Percentiles rank a stretch among this genome's conserved stretches.
Evolutionary conservation across 2,329 filamentous ascomycete genomes (phyloP).

Genomic region (Colletotrichum sidae): DNA sequence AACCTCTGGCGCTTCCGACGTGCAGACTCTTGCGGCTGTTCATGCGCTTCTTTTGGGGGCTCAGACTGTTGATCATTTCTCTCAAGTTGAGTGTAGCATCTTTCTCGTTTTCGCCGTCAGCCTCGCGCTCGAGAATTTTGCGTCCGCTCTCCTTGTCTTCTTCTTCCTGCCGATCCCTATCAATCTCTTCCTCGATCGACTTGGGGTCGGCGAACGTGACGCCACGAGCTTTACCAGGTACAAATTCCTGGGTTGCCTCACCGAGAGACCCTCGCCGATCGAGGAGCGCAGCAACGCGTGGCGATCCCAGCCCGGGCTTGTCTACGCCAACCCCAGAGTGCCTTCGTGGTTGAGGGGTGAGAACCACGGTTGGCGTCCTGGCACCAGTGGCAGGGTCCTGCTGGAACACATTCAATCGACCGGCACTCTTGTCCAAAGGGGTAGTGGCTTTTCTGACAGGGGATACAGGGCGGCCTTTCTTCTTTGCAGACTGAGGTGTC

Average conservation of each 20-base stretch:
- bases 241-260: slow-evolving; percentile 72
- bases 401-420: slow-evolving; percentile 58
- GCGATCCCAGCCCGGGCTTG: slow-evolving; percentile 78
- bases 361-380: slow-evolving; percentile 71
- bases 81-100: slow-evolving; percentile 76
- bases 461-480: slow-evolving; percentile 35
- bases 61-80: slow-evolving; percentile 82
- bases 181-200: slow-evolving; percentile 71
- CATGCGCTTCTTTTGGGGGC: slow-evolving; percentile 77
- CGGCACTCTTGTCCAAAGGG: slow-evolving; percentile 42
- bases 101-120: slow-evolving; percentile 63
- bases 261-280: slow-evolving; percentile 79
- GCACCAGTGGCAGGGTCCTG: slow-evolving; percentile 64
- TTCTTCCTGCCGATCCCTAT: slow-evolving; percentile 71
- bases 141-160: slow-evolving; percentile 70
- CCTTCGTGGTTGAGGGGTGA: slow-evolving; percentile 70
- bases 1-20: slow-evolving; percentile 77
- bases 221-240: slow-evolving; percentile 61
- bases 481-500: slow-evolving; percentile 36
- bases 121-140: slow-evolving; percentile 66
- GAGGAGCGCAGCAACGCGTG: slow-evolving; percentile 76
- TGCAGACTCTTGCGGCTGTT: slow-evolving; percentile 81
- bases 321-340: slow-evolving; percentile 78
- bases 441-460: slow-evolving; percentile 44
- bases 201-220: slow-evolving; percentile 76